Evolutionary conservation across 805 yeast species (phyloP).

Genomic region (Ascoidea rubescens): DNA sequence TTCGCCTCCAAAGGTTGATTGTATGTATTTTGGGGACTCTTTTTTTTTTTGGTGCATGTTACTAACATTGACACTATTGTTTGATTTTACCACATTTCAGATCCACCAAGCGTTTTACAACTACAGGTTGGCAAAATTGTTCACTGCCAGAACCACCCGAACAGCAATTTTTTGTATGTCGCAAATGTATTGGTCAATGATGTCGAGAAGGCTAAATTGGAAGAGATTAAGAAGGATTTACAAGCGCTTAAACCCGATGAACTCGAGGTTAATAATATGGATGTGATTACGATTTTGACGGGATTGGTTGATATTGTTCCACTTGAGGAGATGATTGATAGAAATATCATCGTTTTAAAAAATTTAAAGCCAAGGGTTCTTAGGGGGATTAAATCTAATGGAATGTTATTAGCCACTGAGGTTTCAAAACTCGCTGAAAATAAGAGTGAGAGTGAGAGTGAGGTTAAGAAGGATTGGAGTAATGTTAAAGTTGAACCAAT

Average conservation of each 20-base stretch:
- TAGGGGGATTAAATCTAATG: conserved; percentile 48
- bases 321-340: conserved; percentile 21
- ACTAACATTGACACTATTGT: too few species aligned
- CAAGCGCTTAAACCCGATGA: conserved; percentile 2
- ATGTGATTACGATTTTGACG: conserved; percentile 37
- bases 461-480: conserved; percentile 11
- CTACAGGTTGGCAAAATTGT: conserved; percentile 34
- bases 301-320: conserved; percentile 38
- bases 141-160: conserved; percentile 32
- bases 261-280: conserved; percentile 9
- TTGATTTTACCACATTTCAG: not conserved
- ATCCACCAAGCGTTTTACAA: conserved; percentile 9
- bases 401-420: conserved; percentile 55
- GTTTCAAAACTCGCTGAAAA: not conserved
- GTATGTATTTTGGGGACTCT: too few species aligned
- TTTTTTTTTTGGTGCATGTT: too few species aligned
- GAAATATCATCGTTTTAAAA: conserved; percentile 36
- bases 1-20: too few species aligned
- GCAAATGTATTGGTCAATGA: conserved; percentile 28
- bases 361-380: conserved; percentile 50
- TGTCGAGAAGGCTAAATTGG: not conserved
- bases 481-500: conserved; percentile 28
- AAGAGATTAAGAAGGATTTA: conserved; percentile 7
- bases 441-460: conserved; percentile 1
- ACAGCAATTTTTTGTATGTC: conserved; percentile 47